A percentile compares a stretch with the other conserved stretches of the same genome.
phyloP scores from a whole-genome alignment of 1,284 basidiomycete genomes.

The Rhodotorula glutinis region DNA sequence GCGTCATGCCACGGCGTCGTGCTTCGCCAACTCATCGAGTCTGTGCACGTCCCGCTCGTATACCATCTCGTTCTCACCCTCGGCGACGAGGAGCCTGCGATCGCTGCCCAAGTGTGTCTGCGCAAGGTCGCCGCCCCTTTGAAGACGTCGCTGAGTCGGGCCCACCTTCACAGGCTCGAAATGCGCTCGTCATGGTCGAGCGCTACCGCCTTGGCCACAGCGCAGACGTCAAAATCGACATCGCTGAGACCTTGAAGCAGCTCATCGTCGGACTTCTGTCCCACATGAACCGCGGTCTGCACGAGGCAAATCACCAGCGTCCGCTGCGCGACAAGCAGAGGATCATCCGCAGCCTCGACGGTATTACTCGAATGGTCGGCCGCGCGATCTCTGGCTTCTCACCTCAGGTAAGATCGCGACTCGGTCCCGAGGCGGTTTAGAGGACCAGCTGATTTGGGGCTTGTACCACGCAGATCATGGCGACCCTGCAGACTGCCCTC shows the following conservation, averaged over 20 bases:
- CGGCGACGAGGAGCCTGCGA: slow-evolving; percentile 23
- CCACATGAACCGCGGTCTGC: slow-evolving; percentile 74
- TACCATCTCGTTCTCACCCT: slow-evolving; percentile 36
- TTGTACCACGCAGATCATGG: slow-evolving; percentile 69
- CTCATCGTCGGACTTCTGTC: slow-evolving; percentile 79
- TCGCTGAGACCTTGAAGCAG: slow-evolving; percentile 63
- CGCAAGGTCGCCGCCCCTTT: no score
- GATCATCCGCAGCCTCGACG: slow-evolving; percentile 75
- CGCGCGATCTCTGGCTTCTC: slow-evolving; percentile 67
- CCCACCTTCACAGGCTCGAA: slow-evolving; percentile 17
- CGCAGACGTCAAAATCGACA: slow-evolving; percentile 48
- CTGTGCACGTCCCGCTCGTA: slow-evolving; percentile 29
- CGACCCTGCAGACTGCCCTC: slow-evolving; percentile 88
- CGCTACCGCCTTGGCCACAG: slow-evolving; percentile 31
- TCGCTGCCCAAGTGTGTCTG: slow-evolving; percentile 1
- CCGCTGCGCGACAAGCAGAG: slow-evolving; percentile 63
- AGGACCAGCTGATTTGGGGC: neutral
- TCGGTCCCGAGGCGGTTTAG: no score
- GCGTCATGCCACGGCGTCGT: slow-evolving; percentile 50
- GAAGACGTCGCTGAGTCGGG: no score
- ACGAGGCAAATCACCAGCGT: slow-evolving; percentile 73
- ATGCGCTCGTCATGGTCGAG: slow-evolving; percentile 60
- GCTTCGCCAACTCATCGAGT: slow-evolving; percentile 55
- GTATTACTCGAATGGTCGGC: slow-evolving; percentile 69
- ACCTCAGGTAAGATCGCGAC: slow-evolving; percentile 66